Evolutionary conservation across 2,329 filamentous ascomycete genomes (phyloP).

Genomic region (Hymenoscyphus scutula): DNA sequence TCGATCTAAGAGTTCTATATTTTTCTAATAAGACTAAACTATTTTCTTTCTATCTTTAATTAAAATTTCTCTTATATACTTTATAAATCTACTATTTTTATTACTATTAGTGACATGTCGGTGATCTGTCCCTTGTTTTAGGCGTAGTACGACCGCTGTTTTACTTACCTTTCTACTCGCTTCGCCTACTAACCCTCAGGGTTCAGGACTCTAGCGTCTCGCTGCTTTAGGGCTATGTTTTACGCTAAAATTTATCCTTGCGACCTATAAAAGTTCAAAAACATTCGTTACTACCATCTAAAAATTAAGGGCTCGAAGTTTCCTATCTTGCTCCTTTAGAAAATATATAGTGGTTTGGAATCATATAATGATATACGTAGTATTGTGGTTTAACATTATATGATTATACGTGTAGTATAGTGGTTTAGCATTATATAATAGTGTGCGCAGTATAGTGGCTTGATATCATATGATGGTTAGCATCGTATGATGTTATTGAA

Average conservation of each 20-base stretch:
- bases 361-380: too few relatives aligned
- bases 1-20: not conserved
- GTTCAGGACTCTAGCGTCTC: not conserved
- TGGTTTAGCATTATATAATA: too few relatives aligned
- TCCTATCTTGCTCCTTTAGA: not conserved
- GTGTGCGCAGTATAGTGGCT: too few relatives aligned
- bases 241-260: not conserved
- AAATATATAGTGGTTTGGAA: too few relatives aligned
- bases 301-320: not conserved
- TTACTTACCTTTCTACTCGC: not conserved
- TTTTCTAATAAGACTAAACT: not conserved
- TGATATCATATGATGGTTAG: too few relatives aligned
- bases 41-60: not conserved
- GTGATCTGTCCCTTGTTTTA: not conserved
- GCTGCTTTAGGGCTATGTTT: not conserved
- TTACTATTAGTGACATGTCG: not conserved
- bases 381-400: too few relatives aligned
- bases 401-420: too few relatives aligned
- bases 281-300: not conserved
- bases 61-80: not conserved
- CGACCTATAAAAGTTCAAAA: not conserved
- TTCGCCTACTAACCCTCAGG: not conserved
- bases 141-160: not conserved
- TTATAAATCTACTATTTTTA: not conserved
- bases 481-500: too few relatives aligned